A percentile compares a stretch with the other conserved stretches of the same genome.
phyloP scores from a whole-genome alignment of 1,284 basidiomycete genomes.

The Tilletia caries region DNA sequence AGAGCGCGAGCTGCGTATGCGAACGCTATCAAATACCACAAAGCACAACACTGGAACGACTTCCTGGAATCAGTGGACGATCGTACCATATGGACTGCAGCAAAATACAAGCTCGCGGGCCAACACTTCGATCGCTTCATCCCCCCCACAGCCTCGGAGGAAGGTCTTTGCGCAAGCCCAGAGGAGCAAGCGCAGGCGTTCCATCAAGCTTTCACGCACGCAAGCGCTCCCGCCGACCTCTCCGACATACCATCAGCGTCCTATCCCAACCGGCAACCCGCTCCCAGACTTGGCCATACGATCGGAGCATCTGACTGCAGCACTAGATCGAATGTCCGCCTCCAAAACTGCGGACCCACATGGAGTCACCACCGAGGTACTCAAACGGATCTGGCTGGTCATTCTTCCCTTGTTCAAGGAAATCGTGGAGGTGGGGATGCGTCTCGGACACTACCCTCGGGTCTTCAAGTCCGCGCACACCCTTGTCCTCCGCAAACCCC shows the following conservation, averaged over 20 bases:
- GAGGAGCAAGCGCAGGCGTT: neutral
- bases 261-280: neutral
- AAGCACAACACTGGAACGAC: neutral
- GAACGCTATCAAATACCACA: neutral
- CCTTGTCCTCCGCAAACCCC: neutral
- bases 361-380: neutral
- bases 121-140: too few species aligned
- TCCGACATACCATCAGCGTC: neutral
- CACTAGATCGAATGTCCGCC: neutral
- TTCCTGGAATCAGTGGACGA: too few species aligned
- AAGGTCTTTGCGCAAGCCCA: too few species aligned
- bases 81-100: too few species aligned
- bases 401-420: neutral
- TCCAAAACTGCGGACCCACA: neutral
- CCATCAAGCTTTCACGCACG: neutral
- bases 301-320: neutral
- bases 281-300: neutral
- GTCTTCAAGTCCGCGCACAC: neutral
- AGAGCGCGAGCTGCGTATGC: neutral
- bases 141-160: too few species aligned
- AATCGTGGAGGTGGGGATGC: neutral
- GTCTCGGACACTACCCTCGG: neutral
- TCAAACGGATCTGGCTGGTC: neutral
- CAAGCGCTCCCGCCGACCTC: neutral
- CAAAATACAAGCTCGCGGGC: too few species aligned